Percentiles rank a stretch among this genome's conserved stretches.
These are phyloP conservation scores for Trypanosoma vivax DNA, from an alignment of 208 protist genomes.

Conservation along the genomic window DNA sequence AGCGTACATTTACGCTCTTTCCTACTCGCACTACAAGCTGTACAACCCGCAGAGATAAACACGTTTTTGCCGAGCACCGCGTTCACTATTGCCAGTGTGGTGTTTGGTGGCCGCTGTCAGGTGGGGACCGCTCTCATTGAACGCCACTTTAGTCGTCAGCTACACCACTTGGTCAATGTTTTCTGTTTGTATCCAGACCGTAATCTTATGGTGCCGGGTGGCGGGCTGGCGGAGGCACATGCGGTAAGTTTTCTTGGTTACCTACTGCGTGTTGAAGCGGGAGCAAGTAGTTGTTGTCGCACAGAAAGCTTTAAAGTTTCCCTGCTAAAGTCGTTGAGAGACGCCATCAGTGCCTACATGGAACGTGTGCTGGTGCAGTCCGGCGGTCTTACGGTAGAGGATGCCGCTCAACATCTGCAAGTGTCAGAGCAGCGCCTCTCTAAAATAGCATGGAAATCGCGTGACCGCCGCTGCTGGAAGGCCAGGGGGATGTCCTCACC, in stretches of 20 bases:
- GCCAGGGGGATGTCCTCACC: not conserved
- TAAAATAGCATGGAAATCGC: not conserved
- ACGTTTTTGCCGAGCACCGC: not conserved
- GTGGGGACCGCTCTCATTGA: slow-evolving; percentile 5
- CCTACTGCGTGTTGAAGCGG: slow-evolving; percentile 5
- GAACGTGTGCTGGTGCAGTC: slow-evolving; percentile 11
- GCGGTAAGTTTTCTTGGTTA: slow-evolving; percentile 11
- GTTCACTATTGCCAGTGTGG: slow-evolving; percentile 7
- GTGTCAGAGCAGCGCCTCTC: slow-evolving; percentile 7
- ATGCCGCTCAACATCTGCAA: slow-evolving; percentile 8
- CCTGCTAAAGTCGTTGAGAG: slow-evolving; percentile 6
- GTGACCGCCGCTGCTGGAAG: not conserved
- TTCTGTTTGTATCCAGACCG: slow-evolving; percentile 8
- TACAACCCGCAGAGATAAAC: not conserved
- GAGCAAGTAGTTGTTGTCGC: not conserved
- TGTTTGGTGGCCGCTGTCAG: slow-evolving; percentile 19
- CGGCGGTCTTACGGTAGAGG: slow-evolving; percentile 7
- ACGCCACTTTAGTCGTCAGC: slow-evolving; percentile 11
- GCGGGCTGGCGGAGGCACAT: slow-evolving; percentile 14
- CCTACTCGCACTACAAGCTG: slow-evolving; percentile 8
- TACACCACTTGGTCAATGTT: slow-evolving; percentile 23
- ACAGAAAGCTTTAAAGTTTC: slow-evolving; percentile 3
- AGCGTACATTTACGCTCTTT: slow-evolving; percentile 1
- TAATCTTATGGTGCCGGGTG: slow-evolving; percentile 14
- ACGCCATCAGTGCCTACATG: slow-evolving; percentile 15